A percentile compares a stretch with the other conserved stretches of the same genome.
Conservation (phyloP, 352 stramenopile species). For the Elongisporangium prolatum region DNA sequence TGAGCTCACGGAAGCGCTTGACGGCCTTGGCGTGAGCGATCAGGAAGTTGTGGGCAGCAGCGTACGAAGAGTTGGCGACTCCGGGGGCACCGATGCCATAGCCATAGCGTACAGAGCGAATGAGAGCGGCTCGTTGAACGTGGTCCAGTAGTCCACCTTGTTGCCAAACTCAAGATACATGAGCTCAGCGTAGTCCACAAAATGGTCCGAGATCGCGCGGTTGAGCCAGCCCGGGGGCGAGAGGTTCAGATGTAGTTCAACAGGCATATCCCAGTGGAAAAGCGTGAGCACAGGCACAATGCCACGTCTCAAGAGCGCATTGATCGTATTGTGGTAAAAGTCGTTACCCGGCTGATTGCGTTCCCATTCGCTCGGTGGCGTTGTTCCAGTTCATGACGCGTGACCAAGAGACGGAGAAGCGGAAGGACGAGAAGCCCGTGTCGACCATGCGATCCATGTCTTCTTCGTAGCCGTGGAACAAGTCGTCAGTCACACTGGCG, state of each 20-base stretch:
- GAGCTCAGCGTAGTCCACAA: slow-evolving; percentile 86
- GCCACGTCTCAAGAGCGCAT: slow-evolving; percentile 56
- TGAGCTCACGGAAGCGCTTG: slow-evolving; percentile 78
- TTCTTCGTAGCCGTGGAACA: slow-evolving; percentile 87
- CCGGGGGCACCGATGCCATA: slow-evolving; percentile 43
- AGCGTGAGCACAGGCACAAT: slow-evolving; percentile 90
- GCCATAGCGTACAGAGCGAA: slow-evolving; percentile 84
- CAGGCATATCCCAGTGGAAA: slow-evolving; percentile 94
- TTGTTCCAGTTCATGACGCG: slow-evolving; percentile 81
- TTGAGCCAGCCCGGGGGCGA: slow-evolving; percentile 50
- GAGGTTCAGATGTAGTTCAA: slow-evolving; percentile 70
- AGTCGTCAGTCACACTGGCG: slow-evolving; percentile 89
- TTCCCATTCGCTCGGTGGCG: slow-evolving; percentile 26
- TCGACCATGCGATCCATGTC: slow-evolving; percentile 91
- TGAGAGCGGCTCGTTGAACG: slow-evolving; percentile 93
- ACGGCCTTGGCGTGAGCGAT: slow-evolving; percentile 87
- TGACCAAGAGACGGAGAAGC: slow-evolving; percentile 90
- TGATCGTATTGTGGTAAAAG: slow-evolving; percentile 91
- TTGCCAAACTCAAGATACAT: slow-evolving; percentile 90
- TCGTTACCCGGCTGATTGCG: slow-evolving; percentile 81
- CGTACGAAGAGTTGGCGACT: slow-evolving; percentile 34
- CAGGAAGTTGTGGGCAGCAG: slow-evolving; percentile 87
- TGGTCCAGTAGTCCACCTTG: slow-evolving; percentile 93
- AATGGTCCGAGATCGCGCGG: slow-evolving; percentile 50
- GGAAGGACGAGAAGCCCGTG: slow-evolving; percentile 89